Evolutionary conservation across 192 early-diverging fungal species (phyloP), one percentile per base, ranked within the genome.

Genomic region (Backusella sp.): DNA sequence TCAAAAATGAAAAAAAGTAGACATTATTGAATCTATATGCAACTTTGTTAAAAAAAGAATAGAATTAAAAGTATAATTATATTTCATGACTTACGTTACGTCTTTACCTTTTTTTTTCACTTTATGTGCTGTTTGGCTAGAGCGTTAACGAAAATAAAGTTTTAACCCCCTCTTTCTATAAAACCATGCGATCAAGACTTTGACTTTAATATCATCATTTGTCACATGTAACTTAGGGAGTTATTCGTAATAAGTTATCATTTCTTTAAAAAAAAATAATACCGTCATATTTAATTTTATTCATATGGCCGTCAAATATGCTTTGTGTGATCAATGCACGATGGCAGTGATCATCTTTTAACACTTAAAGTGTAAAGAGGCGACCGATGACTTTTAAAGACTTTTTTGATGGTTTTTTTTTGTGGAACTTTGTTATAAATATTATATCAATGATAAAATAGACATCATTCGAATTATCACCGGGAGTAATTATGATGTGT

Each of bases 241-340:
- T 23, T 56, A 56, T 23, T 21, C 53, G 53, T 21, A 21, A 56
- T 56, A 23, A 56, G 53, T 21, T n/a, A 56, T 26, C 53, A n/a
- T 56, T 56, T 21, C 23, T 23, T 21, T 9, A 26, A n/a, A 56
- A 56, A 56, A 19, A n/a, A 21, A 56, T 23, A 21, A 21, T 8
- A 56, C 8, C 52, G 52, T 56, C 52, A 56, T 56, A 56, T 56
- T n/a, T n/a, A 39, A 21, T 56, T 21, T n/a, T 56, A 56, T 56
- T 23, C 52, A 56, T 56, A 56, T 56, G 42, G n/a, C 52, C 52
- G n/a, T n/a, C 52, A 56, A 56, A 21, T 56, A 56, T 44, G 15
- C 42, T 21, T 56, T 56, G 52, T 56, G n/a, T 56, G 53, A 56
- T 56, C 53, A 56, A 56, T 56, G 53, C 53, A 56, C 19, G 53